Conservation (phyloP, 2,329 filamentous ascomycete species). For the Pestalotiopsis sp. region DNA sequence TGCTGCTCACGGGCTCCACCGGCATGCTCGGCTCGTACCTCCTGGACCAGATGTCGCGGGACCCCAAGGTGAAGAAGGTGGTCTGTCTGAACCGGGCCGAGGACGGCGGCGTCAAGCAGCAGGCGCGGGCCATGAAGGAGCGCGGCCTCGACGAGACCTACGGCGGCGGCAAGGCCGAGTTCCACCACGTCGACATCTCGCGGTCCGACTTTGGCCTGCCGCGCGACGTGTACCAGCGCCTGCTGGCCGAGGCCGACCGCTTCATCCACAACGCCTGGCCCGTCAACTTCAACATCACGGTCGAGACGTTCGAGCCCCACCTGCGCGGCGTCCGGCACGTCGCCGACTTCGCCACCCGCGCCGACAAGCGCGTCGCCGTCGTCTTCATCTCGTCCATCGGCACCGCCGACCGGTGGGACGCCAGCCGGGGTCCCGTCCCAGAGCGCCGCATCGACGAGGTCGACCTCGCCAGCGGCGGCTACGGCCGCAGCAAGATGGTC, state of each 20-base stretch:
- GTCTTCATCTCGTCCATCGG: slow-evolving; percentile 42
- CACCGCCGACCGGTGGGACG: slow-evolving; percentile 33
- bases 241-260: slow-evolving; percentile 43
- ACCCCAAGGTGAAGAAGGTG: slow-evolving; percentile 41
- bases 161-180: slow-evolving; percentile 43
- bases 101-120: slow-evolving; percentile 41
- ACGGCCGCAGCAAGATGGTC: slow-evolving; percentile 42
- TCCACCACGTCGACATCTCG: slow-evolving; percentile 51
- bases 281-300: slow-evolving; percentile 55
- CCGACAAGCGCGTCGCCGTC: slow-evolving; percentile 36
- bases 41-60: slow-evolving; percentile 38
- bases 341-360: slow-evolving; percentile 40
- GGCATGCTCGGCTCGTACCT: slow-evolving; percentile 53
- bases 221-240: slow-evolving; percentile 34
- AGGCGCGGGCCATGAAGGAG: slow-evolving; percentile 36
- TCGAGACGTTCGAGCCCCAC: slow-evolving; percentile 53
- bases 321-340: slow-evolving; percentile 54
- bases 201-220: slow-evolving; percentile 50
- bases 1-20: slow-evolving; percentile 51
- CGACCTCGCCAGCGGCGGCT: slow-evolving; percentile 31
- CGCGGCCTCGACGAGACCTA: slow-evolving; percentile 38
- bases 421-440: slow-evolving; percentile 28
- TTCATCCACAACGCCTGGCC: slow-evolving; percentile 60
- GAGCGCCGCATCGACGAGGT: slow-evolving; percentile 35
- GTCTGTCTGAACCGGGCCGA: slow-evolving; percentile 52